phyloP scores from a whole-genome alignment of 192 early-diverging fungal genomes.

The Entomortierella lignicola region DNA sequence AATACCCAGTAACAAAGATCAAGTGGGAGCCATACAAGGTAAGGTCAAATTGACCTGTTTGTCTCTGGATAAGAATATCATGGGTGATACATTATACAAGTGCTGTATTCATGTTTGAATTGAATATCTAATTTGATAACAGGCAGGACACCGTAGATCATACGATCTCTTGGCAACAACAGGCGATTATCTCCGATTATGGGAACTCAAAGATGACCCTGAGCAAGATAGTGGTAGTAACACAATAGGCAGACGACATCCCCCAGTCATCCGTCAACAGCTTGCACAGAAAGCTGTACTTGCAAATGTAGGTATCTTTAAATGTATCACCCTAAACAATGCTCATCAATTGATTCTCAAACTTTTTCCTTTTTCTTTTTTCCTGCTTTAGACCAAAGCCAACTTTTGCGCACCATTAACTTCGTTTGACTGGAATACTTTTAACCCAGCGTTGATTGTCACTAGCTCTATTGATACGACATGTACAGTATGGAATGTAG shows the following conservation, averaged over 20 bases:
- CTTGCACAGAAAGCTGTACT: constrained; percentile 64
- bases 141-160: constrained; percentile 41
- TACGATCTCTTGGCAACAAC: constrained; percentile 89
- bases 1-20: constrained; percentile 93
- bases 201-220: constrained; percentile 80
- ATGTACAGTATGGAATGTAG: constrained; percentile 99
- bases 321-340: too few species aligned
- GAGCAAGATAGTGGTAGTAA: constrained; percentile 36
- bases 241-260: constrained; percentile 55
- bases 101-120: neutral
- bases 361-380: too few species aligned
- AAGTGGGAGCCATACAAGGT: constrained; percentile 86
- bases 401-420: constrained; percentile 93
- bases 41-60: neutral
- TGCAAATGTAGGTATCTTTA: constrained; percentile 65
- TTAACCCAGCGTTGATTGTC: constrained; percentile 85
- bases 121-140: neutral
- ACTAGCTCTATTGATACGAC: constrained; percentile 98
- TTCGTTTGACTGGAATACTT: constrained; percentile 97
- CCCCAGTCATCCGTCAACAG: constrained; percentile 43
- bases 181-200: constrained; percentile 89
- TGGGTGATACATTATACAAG: too few species aligned
- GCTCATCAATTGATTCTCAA: too few species aligned
- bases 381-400: constrained; percentile 60
- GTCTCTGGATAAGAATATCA: too few species aligned